A percentile compares a stretch with the other conserved stretches of the same genome.
These are phyloP conservation scores for Pseudotsuga menziesii DNA, from an alignment of 75 land plant species.

Conservation along the genomic window DNA sequence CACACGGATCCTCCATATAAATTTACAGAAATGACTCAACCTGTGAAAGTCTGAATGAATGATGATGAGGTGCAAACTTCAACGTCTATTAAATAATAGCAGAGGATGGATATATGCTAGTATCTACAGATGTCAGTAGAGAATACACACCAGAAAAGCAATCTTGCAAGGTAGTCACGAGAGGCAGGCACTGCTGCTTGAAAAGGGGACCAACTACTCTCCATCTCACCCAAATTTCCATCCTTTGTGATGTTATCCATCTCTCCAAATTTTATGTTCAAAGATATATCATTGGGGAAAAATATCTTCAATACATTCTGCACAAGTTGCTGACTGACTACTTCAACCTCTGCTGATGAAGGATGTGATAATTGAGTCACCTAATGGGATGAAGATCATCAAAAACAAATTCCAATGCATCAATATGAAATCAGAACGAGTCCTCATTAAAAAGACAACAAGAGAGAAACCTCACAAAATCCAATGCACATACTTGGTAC, in stretches of 20 bases:
- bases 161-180: slow-evolving; percentile 48
- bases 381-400: slow-evolving; percentile 11
- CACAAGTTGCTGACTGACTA: slow-evolving; percentile 42
- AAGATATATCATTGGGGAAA: slow-evolving; percentile 14
- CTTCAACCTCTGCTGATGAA: slow-evolving; percentile 51
- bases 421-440: too few relatives aligned
- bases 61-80: too few relatives aligned
- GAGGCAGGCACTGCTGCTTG: slow-evolving; percentile 17
- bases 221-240: not conserved
- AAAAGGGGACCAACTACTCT: slow-evolving; percentile 4
- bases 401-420: not conserved
- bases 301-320: slow-evolving; percentile 20
- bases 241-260: slow-evolving; percentile 5
- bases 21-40: too few relatives aligned
- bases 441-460: too few relatives aligned
- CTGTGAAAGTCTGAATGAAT: too few relatives aligned
- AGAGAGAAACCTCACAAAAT: too few relatives aligned
- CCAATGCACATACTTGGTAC: not conserved
- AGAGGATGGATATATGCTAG: too few relatives aligned
- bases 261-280: not conserved
- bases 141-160: slow-evolving; percentile 47
- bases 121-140: too few relatives aligned
- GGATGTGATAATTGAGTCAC: slow-evolving; percentile 48
- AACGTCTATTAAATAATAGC: too few relatives aligned
- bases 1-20: too few relatives aligned